Evolutionary conservation across 1,284 basidiomycete species (phyloP), one percentile per base, ranked within the genome.

Genomic region (Pholiota adiposa): DNA sequence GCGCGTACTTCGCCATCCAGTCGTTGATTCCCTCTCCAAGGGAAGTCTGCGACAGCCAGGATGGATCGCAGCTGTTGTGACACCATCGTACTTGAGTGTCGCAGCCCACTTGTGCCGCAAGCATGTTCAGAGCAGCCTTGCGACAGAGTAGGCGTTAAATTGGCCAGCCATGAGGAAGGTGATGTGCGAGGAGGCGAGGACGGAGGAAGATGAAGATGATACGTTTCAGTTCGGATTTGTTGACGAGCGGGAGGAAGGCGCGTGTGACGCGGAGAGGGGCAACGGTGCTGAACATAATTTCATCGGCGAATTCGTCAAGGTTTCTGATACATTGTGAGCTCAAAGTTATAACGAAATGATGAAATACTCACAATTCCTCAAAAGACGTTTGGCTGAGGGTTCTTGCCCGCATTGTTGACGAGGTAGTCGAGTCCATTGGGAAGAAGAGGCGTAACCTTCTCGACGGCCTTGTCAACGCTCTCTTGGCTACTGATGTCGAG

Each of bases 381-480:
- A 11, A 67, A 69, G 56, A 46, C n/a, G 59, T 59, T 14, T 14
- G 66, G 61, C 38, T 69, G 64, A 29, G 54, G 51, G 50, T 60
- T 57, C 23, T 63, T 60, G 33, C 65, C 67, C 12, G 67, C 67
- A 27, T 68, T 68, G 49, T 62, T 65, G 27, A 68, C 52, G 31
- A 68, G 56, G 44, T 66, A 66, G 38, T 69, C 67, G 36, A 69
- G 58, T 16, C 67, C 67, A 33, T 63, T 61, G 14, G 67, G 64
- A 29, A 69, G 63, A 44, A 66, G 57, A 3, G 59, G 51, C 11
- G 53, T 58, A 1, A 57, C 59, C 5, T 29, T 46, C 19, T 58
- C 62, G 7, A 63, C 65, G 9, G 66, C 67, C 11, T 54, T 41
- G 12, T 60, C 51, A 33, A 69, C 60, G 44, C 66, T 67, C 5